A percentile compares a stretch with the other conserved stretches of the same genome.
phyloP scores from a whole-genome alignment of 495 filamentous ascomycete species.

The Annulohypoxylon stygium region DNA sequence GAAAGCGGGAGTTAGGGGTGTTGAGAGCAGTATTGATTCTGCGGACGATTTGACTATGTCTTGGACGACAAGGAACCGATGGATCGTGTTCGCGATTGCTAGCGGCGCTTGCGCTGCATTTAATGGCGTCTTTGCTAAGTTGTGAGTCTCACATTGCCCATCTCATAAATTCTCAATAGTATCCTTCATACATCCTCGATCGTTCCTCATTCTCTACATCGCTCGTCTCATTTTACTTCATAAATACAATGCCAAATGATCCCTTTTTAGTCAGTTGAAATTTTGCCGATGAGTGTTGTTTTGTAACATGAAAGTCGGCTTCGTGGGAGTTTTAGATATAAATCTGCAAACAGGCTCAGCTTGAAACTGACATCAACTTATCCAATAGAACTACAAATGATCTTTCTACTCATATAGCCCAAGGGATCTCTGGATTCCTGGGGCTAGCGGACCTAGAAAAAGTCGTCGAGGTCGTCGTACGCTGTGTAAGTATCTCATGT shows the following conservation, averaged over 20 bases:
- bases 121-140: slow-evolving; percentile 96
- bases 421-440: slow-evolving; percentile 71
- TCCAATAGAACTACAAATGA: slow-evolving; percentile 80
- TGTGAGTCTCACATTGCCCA: slow-evolving; percentile 67
- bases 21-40: background rate
- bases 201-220: background rate
- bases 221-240: background rate
- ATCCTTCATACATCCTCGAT: background rate
- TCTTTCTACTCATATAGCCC: slow-evolving; percentile 78
- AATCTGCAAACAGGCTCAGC: background rate
- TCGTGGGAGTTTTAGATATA: too few relatives aligned
- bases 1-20: background rate
- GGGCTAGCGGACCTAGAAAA: slow-evolving; percentile 64
- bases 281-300: background rate
- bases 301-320: background rate
- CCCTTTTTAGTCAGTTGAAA: background rate
- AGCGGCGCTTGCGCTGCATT: slow-evolving; percentile 92
- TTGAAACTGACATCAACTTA: slow-evolving; percentile 9
- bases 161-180: background rate
- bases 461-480: slow-evolving; percentile 73
- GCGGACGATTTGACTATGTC: slow-evolving; percentile 34
- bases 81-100: slow-evolving; percentile 85
- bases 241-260: background rate
- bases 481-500: slow-evolving; percentile 70
- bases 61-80: slow-evolving; percentile 64